phyloP scores from a whole-genome alignment of 345 rosid genomes.

The Isatis tinctoria region DNA sequence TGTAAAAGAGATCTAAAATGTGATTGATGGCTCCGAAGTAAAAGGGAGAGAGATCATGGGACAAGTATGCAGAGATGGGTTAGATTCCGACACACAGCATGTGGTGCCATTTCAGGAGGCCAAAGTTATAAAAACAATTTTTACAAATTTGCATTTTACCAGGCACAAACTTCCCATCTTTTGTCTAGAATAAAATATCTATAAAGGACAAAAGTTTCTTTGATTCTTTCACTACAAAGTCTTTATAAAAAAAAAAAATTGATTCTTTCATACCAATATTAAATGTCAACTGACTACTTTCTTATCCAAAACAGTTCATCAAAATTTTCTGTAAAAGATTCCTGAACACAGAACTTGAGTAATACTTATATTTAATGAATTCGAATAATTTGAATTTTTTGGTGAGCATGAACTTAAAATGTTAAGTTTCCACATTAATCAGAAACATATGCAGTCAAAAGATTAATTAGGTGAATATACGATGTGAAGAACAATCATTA shows the following conservation, averaged over 20 bases:
- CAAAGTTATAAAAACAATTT: neutral
- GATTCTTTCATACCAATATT: slow-evolving; percentile 7
- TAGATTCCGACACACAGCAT: slow-evolving; percentile 31
- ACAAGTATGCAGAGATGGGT: slow-evolving; percentile 23
- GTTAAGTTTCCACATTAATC: no score
- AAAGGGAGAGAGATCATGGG: slow-evolving; percentile 23
- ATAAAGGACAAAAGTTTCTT: slow-evolving; percentile 16
- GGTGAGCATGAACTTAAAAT: neutral
- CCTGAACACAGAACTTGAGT: neutral
- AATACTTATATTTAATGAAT: neutral
- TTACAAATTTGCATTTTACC: neutral
- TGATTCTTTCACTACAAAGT: slow-evolving; percentile 19
- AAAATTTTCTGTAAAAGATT: neutral
- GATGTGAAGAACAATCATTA: neutral
- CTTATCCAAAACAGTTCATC: slow-evolving; percentile 8
- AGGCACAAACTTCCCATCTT: neutral
- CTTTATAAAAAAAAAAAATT: neutral
- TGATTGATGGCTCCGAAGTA: slow-evolving; percentile 13
- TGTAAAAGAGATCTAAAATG: slow-evolving; percentile 7
- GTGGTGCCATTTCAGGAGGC: slow-evolving; percentile 37
- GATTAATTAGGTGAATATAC: neutral
- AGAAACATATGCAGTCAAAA: no score
- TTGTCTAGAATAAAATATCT: neutral
- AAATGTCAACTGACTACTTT: neutral
- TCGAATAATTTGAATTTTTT: neutral